Base-by-base conservation (phyloP, 2,329 filamentous ascomycete genomes). In the Cladosporium sphaerospermum region DNA sequence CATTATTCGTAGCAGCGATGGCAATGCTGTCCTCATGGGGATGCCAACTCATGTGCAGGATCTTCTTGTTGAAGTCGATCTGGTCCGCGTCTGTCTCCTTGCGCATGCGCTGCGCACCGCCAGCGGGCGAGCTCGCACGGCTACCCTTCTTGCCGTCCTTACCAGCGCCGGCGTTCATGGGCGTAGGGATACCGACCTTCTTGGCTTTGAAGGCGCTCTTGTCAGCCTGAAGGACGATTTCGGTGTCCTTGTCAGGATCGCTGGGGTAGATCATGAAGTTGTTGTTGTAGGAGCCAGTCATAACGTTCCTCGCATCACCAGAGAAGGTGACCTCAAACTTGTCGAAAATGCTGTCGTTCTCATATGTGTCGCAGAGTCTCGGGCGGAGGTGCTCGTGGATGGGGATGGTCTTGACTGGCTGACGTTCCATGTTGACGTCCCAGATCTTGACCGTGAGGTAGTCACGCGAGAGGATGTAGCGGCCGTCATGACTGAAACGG, bases 201-300 rank as follows among this genome's bases (percentile, higher is more conserved):
- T 99, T 99, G 34, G 93, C 93, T 76, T 99, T 99, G 83, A 99
- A 99, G 9, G 93, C 93, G 53, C 90, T 96, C 77, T 99, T 99
- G 71, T 99, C 93, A 37, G 93, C 93, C 72, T 99, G 93, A 54
- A 99, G 77, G 44, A 99, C 93, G 45, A 99, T 91, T 72, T 99
- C 93, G 3, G 92, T 92, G 69, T 99, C 93, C 75, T 95, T 95
- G 61, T 92, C 89, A 6, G 91, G 88, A 65, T 97, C 92, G 23
- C 91, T 93, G 4, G 93, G 93, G 71, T 97, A 99, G 67, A 99
- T 99, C 93, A 99, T 99, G 78, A 99, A 97, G 76, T 99, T 99
- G 77, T 99, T 99, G 80, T 99, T 99, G 78, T 99, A 99, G 69
- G 90, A 96, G 63, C 93, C 93, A 5, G 93, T 99, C 93, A 99